phyloP scores from a whole-genome alignment of 1,284 basidiomycete genomes.

The Peniophora sp. region DNA sequence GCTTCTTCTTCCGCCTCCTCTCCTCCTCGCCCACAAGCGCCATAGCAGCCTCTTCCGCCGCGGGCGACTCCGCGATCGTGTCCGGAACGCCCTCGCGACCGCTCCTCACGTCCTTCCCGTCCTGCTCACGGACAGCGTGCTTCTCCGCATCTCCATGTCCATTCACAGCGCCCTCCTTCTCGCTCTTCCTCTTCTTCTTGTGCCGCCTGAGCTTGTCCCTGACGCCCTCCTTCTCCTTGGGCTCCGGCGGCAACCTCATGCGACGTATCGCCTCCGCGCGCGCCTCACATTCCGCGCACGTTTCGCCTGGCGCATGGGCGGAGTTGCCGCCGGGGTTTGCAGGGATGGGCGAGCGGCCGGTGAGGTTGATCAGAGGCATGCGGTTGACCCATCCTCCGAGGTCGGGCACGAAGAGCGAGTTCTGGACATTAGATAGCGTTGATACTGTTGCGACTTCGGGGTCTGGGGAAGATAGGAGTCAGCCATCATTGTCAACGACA shows the following conservation, averaged over 20 bases:
- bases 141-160: too few species aligned
- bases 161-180: too few species aligned
- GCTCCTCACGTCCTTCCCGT: neutral
- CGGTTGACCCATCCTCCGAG: conserved; percentile 3
- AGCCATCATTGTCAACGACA: neutral
- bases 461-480: conserved; percentile 1
- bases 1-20: neutral
- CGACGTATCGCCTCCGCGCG: neutral
- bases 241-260: neutral
- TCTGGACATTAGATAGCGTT: conserved; percentile 6
- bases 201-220: too few species aligned
- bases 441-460: conserved; percentile 7
- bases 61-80: neutral
- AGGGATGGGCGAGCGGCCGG: neutral
- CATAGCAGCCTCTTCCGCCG: neutral
- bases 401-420: conserved; percentile 8
- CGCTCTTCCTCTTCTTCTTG: too few species aligned
- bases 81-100: neutral
- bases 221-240: too few species aligned
- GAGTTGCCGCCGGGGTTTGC: too few species aligned
- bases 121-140: neutral
- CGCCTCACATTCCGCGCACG: neutral
- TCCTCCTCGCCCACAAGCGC: neutral
- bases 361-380: neutral
- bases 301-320: too few species aligned